Evolutionary conservation across 805 yeast species (phyloP), one percentile per base, ranked within the genome.

Genomic region (Candida gorgasii): DNA sequence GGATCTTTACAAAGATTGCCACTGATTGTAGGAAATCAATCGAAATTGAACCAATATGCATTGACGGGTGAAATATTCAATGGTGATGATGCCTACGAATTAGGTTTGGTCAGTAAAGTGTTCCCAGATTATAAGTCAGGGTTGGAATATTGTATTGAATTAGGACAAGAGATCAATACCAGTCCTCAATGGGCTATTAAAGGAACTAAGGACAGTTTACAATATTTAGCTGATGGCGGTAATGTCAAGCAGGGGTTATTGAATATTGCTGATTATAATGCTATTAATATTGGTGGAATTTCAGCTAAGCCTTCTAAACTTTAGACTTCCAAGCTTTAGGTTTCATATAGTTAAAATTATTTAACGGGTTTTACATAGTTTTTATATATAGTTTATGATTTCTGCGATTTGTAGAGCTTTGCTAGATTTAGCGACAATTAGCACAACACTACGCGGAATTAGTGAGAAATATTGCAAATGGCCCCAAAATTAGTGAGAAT

Each of bases 1-100:
- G 95, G 95, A 4, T 73, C 86, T 1, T 66, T 86, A 44, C 90
- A 86, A 61, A 70, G 92, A 55, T 54, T 84, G 44, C 83, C 87
- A 4, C 54, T 56, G 14, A 43, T 81, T 1, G 73, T 75, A 14
- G 73, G 73, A 32, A 82, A 82, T 57, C 62, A 67, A 12, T 80
- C 87, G 4, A 69, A 78, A 64, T 62, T 83, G 46, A 74, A 73
- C 56, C 85, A 82, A 50, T 61, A 78, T 36, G 79, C 85, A 4
- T 70, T 79, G 48, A 80, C 89, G 0, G 92, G 84, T 7, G 75
- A 76, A 18, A 58, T 61, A 9, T 84, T 84, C 46, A 62, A 63
- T 12, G 75, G 78, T 1, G 62, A 67, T n/a, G 82, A 78, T 45
- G 89, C 90, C 0, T 50, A 58, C 33, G 59, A 60, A 23, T 52